A percentile compares a stretch with the other conserved stretches of the same genome.
Conservation (phyloP, 2,329 filamentous ascomycete genomes). For the Epichloe bromicola region DNA sequence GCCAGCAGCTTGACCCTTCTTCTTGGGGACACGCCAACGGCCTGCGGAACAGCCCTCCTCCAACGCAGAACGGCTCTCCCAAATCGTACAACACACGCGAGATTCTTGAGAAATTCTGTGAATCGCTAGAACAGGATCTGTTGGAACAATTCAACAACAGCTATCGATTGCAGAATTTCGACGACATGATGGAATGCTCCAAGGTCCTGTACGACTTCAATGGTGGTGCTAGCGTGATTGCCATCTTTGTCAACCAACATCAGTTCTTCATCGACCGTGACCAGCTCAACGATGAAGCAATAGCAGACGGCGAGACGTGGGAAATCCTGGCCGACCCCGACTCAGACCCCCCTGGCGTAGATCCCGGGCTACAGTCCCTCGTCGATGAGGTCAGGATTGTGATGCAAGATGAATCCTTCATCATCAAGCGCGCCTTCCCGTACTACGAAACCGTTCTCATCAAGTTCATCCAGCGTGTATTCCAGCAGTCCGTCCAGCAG, state of each 20-base stretch:
- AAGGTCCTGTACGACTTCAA: constrained; percentile 92
- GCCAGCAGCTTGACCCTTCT: constrained; percentile 70
- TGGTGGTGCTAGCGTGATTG: constrained; percentile 88
- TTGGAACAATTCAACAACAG: constrained; percentile 95
- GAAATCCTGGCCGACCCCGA: constrained; percentile 90
- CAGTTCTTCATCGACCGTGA: constrained; percentile 97
- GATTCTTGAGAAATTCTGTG: constrained; percentile 90
- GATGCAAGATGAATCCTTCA: constrained; percentile 92
- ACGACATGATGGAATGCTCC: constrained; percentile 96
- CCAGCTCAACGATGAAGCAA: constrained; percentile 78
- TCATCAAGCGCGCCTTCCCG: constrained; percentile 92
- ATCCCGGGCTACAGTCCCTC: constrained; percentile 81
- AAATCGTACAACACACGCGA: constrained; percentile 61
- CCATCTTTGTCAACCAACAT: constrained; percentile 94
- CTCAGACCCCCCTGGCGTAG: constrained; percentile 78
- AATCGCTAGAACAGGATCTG: constrained; percentile 88
- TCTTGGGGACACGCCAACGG: constrained; percentile 56
- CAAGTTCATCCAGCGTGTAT: constrained; percentile 89
- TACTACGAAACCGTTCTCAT: constrained; percentile 89
- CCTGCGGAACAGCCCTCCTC: constrained; percentile 36
- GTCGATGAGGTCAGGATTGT: constrained; percentile 91
- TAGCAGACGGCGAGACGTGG: constrained; percentile 65
- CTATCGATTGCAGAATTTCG: constrained; percentile 88
- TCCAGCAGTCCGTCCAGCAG: constrained; percentile 96
- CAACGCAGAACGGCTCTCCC: constrained; percentile 25